Evolutionary conservation across 1,284 basidiomycete genomes (phyloP).

Genomic region (Meira nashicola): DNA sequence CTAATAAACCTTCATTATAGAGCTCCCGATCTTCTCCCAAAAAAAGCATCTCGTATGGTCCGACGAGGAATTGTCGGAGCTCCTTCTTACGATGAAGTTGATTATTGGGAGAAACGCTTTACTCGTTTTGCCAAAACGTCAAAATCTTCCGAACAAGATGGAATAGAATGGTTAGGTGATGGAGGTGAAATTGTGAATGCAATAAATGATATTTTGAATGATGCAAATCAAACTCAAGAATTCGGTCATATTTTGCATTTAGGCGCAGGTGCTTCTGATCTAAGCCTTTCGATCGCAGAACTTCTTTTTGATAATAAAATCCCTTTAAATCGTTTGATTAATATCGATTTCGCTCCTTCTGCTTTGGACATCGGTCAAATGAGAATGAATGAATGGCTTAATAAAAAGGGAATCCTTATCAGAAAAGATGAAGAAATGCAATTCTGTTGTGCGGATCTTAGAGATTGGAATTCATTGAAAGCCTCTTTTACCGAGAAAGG

Average conservation of each 20-base stretch:
- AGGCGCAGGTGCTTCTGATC: background rate
- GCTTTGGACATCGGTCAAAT: background rate
- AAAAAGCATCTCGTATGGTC: background rate
- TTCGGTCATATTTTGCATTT: background rate
- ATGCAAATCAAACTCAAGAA: background rate
- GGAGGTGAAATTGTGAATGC: background rate
- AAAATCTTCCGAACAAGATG: background rate
- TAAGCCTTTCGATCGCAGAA: background rate
- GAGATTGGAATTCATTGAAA: constrained; percentile 3
- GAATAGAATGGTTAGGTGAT: constrained; percentile 3
- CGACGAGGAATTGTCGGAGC: background rate
- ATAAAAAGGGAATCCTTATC: background rate
- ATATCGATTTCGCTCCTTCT: background rate
- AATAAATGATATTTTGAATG: background rate
- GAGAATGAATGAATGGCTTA: no score
- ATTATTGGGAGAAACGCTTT: constrained; percentile 5
- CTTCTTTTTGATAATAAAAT: background rate
- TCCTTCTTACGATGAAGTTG: constrained; percentile 2
- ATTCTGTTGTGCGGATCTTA: background rate
- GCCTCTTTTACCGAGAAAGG: background rate
- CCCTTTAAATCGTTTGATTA: background rate
- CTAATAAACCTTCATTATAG: no score
- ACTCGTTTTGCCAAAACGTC: background rate
- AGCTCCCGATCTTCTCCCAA: no score
- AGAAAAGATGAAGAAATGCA: background rate